Evolutionary conservation across 768 basidiomycete species (phyloP).

Genomic region (Lentinula sp.): DNA sequence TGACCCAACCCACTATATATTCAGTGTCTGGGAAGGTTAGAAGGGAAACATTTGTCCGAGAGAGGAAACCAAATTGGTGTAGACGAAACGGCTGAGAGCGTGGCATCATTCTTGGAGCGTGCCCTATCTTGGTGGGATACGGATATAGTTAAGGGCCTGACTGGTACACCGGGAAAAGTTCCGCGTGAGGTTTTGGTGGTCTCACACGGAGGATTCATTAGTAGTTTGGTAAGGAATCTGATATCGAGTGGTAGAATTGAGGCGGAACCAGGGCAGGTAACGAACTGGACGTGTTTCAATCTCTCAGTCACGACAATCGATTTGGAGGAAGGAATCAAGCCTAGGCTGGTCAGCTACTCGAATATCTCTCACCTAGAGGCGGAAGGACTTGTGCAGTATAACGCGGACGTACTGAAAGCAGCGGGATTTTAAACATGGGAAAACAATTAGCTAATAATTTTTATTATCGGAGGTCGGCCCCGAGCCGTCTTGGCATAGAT

Average conservation of each 20-base stretch:
- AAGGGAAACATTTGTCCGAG: slow-evolving; percentile 33
- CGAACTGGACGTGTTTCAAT: slow-evolving; percentile 38
- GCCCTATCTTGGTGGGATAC: slow-evolving; percentile 57
- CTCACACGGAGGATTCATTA: slow-evolving; percentile 64
- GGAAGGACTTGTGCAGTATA: slow-evolving; percentile 31
- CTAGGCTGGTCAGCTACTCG: slow-evolving; percentile 45
- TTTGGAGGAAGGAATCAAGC: slow-evolving; percentile 30
- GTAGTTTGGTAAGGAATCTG: slow-evolving; percentile 42
- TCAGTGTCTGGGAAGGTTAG: slow-evolving; percentile 57
- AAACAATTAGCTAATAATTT: not conserved
- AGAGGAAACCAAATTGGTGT: slow-evolving; percentile 12
- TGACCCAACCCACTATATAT: not conserved
- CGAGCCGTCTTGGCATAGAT: no score
- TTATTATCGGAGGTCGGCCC: not conserved
- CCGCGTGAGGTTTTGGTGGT: slow-evolving; percentile 49
- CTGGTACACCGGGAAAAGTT: slow-evolving; percentile 12
- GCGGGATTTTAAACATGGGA: slow-evolving; percentile 4
- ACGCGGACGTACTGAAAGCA: slow-evolving; percentile 35
- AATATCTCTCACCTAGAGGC: slow-evolving; percentile 47
- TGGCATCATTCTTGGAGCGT: slow-evolving; percentile 38
- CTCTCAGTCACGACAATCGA: slow-evolving; percentile 58
- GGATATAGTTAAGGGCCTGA: slow-evolving; percentile 27
- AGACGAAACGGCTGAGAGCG: slow-evolving; percentile 31
- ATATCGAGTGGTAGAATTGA: slow-evolving; percentile 28
- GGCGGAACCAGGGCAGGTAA: slow-evolving; percentile 27